Base-by-base conservation (phyloP, 352 stramenopile genomes). In the Blastocystis sp. region DNA sequence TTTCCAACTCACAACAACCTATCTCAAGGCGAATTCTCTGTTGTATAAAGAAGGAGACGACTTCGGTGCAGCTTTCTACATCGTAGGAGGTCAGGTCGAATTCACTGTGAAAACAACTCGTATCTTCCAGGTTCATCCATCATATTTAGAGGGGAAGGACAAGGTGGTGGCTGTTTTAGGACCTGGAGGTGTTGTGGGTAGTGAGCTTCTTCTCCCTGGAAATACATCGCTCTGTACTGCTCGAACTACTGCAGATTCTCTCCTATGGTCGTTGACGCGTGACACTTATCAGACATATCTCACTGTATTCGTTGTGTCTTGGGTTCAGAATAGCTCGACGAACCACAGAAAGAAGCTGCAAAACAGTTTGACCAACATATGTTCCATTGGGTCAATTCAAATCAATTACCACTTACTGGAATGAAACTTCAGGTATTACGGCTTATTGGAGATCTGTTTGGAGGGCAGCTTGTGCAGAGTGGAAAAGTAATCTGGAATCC, bases 311-410 rank as follows among this genome's bases (percentile, higher is more conserved):
- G 5, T 66, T 30, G 5, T 3, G 47, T 26, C 16, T 26, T 5
- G 16, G 4, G 20, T 85, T 13, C 65, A 20, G 24, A 8, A 7
- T 45, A 85, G 73, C 47, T 85, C 13, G 73, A 85, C 24, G 34
- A 50, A 34, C 53, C 41, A 18, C 73, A 85, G 50, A 55, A 39
- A 30, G 73, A 85, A 45, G 50, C 73, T 8, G 43, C 30, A n/a
- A 65, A 66, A 30, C 45, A 26, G 45, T 85, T 54, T 43, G 73
- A 85, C 24, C 53, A 85, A n/a, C 8, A 4, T 2, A 85, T 85
- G 73, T 85, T 68, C 50, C 47, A 85, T 43, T 85, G 73, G 73
- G 73, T 85, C 30, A 85, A 85, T 11, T n/a, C 30, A n/a, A 85
- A 65, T 30, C 73, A 85, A 55, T 43, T 85, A 43, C 73, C 73